phyloP scores from a whole-genome alignment of 331 rosid genomes.

The Quercus tomentella region DNA sequence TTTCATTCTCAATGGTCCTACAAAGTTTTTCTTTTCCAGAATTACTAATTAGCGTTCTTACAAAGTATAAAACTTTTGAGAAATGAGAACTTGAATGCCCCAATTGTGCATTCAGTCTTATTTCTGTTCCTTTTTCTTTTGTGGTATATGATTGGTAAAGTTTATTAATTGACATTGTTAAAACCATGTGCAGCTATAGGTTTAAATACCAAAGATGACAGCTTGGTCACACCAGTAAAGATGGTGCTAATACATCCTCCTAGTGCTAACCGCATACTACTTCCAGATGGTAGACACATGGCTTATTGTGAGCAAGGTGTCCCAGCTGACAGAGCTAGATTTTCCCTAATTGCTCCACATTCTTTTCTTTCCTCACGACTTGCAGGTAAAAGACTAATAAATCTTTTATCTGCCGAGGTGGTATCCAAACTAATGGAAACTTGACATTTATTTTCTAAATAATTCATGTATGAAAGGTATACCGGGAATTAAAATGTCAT shows the following conservation, averaged over 20 bases:
- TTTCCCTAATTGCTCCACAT: constrained; percentile 73
- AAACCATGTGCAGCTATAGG: constrained; percentile 55
- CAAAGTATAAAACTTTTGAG: no score
- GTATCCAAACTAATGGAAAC: neutral
- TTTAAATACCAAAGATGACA: constrained; percentile 42
- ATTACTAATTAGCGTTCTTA: no score
- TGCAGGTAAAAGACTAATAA: constrained; percentile 49
- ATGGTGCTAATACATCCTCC: constrained; percentile 70
- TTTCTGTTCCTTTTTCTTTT: neutral
- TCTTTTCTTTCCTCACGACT: constrained; percentile 85
- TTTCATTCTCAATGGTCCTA: neutral
- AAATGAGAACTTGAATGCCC: no score
- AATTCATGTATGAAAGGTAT: constrained; percentile 42
- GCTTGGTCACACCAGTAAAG: constrained; percentile 34
- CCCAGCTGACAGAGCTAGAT: constrained; percentile 58
- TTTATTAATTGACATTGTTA: constrained; percentile 1
- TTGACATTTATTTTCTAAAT: neutral
- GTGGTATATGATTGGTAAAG: constrained; percentile 2
- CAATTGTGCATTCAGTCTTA: neutral
- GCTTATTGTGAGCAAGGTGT: constrained; percentile 84
- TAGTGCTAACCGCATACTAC: constrained; percentile 66
- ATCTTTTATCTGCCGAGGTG: neutral
- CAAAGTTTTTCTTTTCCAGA: neutral
- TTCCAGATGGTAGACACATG: constrained; percentile 91
- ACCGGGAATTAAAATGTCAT: constrained; percentile 64